Base-by-base conservation (phyloP, 805 yeast species). In the Ogataea siamensis region DNA sequence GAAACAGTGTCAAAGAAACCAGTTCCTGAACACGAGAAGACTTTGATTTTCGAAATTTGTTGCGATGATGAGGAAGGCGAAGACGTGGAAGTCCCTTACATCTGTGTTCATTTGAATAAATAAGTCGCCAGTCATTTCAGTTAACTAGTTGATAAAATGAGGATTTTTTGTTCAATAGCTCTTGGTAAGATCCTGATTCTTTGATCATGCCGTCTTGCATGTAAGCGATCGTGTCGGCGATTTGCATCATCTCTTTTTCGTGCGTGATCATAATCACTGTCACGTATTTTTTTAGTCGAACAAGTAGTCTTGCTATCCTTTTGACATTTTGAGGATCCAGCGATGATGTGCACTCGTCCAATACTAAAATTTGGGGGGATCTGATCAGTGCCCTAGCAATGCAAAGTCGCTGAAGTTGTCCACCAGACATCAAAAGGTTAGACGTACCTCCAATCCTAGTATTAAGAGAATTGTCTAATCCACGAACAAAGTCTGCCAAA, bases 61-160 rank as follows among this genome's bases (percentile, higher is more conserved):
- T 85, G 91, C 45, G 98, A 93, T 55, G 99, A 93, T 60, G 70
- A 77, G 55, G 74, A 81, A 31, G 99, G 91, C 23, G 98, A 93
- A 59, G 99, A 93, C 60, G 96, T 88, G 14, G 98, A 89, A 53
- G 87, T 88, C 47, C 99, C 99, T 21, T 88, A 78, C 58, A 75
- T 89, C 45, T 78, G 85, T 40, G 76, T 89, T 40, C 75, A 73
- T 51, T 55, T 80, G 18, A 40, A 51, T 29, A 44, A 38, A 22
- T 34, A 24, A 17, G n/a, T n/a, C n/a, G n/a, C 4, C 20, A 21
- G 12, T 11, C 7, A 12, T 7, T 11, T 26, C 35, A 34, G 37
- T 33, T 33, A 4, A 39, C 12, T 14, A 29, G 31, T 12, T 17
- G 32, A 28, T 26, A 33, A 16, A 25, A 20, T 11, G 20, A 27